Evolutionary conservation across 345 rosid species (phyloP).

Genomic region (Syzygium oleosum): DNA sequence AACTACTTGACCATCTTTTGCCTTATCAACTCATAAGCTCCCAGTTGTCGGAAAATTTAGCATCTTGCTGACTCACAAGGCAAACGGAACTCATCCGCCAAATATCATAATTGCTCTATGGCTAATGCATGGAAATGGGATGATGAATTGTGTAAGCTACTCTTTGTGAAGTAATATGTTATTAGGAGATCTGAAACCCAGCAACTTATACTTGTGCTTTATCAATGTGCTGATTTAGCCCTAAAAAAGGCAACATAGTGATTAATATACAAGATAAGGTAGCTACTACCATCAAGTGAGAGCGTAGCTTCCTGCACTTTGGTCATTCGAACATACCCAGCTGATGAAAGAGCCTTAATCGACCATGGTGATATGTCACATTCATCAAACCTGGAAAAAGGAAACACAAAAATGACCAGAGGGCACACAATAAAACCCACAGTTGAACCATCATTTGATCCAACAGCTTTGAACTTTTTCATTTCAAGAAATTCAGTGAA

Average conservation of each 20-base stretch:
- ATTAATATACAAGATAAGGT: not conserved
- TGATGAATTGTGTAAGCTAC: not conserved
- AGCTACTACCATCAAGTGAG: constrained; percentile 54
- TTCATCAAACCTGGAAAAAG: constrained; percentile 64
- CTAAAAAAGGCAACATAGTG: not conserved
- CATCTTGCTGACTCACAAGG: not conserved
- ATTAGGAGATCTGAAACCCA: not conserved
- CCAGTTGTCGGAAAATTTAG: not conserved
- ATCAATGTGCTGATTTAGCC: not conserved
- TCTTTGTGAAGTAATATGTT: not conserved
- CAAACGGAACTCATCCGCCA: not conserved
- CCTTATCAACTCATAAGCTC: not conserved
- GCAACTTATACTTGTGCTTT: not conserved
- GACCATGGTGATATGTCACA: constrained; percentile 75
- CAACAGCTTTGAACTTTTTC: not conserved
- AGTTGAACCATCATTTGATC: not conserved
- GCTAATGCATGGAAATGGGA: not conserved
- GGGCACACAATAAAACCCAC: not conserved
- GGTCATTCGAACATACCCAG: constrained; percentile 87
- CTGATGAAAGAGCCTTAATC: constrained; percentile 58
- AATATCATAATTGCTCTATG: not conserved
- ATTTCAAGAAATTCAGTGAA: not conserved
- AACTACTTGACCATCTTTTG: not conserved
- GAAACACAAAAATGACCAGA: not conserved
- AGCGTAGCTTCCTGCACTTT: constrained; percentile 82